Conservation (phyloP, 345 rosid species). For the Psidium guajava region DNA sequence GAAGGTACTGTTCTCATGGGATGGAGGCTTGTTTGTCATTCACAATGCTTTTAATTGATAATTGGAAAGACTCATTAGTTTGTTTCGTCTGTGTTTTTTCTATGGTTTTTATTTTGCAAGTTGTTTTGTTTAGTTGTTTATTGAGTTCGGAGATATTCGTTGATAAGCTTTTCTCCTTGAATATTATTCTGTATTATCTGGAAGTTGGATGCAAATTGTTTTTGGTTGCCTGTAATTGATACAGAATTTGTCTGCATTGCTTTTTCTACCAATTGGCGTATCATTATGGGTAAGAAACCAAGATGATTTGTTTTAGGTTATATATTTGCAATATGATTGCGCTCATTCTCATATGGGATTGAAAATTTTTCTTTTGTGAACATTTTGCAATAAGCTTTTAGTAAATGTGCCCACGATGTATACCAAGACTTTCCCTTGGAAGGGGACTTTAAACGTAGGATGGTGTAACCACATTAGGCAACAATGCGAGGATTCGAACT, state of each 20-base stretch:
- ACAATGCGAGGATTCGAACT: not conserved
- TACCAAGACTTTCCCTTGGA: not conserved
- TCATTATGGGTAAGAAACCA: not conserved
- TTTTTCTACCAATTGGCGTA: not conserved
- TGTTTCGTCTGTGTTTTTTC: not conserved
- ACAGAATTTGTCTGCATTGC: not conserved
- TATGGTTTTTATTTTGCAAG: not conserved
- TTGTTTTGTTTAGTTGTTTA: not conserved
- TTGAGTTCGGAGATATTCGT: not conserved
- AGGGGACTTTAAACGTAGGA: not conserved
- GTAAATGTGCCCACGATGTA: not conserved
- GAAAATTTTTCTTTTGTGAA: not conserved
- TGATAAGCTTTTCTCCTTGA: not conserved
- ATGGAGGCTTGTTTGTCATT: not conserved
- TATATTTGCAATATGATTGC: not conserved
- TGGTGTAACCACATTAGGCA: not conserved
- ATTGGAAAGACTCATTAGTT: not conserved
- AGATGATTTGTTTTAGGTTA: not conserved
- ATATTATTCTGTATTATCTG: not conserved
- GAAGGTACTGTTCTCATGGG: slow-evolving; percentile 36
- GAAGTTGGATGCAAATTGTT: not conserved
- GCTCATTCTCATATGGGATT: not conserved
- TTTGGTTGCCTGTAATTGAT: not conserved
- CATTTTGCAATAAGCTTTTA: not conserved
- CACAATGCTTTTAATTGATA: not conserved